Base-by-base conservation (phyloP, 2,329 filamentous ascomycete species). In the Neophaeococcomyces aloes region DNA sequence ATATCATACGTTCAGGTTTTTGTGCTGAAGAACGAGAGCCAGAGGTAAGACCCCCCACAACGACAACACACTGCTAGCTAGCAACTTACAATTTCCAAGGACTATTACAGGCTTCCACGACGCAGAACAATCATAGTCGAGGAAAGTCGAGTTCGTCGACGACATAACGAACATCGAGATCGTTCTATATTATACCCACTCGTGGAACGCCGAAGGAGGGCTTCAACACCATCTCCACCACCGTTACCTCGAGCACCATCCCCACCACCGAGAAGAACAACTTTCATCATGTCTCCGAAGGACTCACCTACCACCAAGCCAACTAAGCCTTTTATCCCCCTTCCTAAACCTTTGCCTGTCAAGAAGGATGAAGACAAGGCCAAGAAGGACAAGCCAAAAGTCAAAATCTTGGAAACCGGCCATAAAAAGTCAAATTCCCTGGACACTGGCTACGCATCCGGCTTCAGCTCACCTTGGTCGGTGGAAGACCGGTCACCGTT, bases 401-500 rank as follows among this genome's bases (percentile, higher is more conserved):
- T 29, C 7, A 7, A 34, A 11, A 31, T 34, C 3, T n/a, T 15
- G 17, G 14, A 27, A 27, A 27, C 5, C 10, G 23, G 4, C 5
- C 39, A 42, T n/a, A 34, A 17, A 21, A 5, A 30, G 21, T 4
- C 7, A 17, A 13, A n/a, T 17, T 42, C 39, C 21, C 25, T 34
- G 4, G 39, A 42, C 39, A 42, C 39, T 7, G 39, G 39, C 7
- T 35, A 42, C 17, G 39, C 18, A 4, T 34, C 39, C 14, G 39
- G 37, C 23, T 29, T 17, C 23, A 30, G 18, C 31, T 42, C 39
- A 31, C 39, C 39, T n/a, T 42, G 17, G 15, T 42, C 39, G n/a
- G 3, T 42, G 10, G 39, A 42, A 42, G 39, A 42, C 10, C 29
- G 39, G 25, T 42, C 39, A 29, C 39, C 39, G 14, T 30, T 34